phyloP scores from a whole-genome alignment of 345 rosid genomes.

The Hirschfeldia incana region DNA sequence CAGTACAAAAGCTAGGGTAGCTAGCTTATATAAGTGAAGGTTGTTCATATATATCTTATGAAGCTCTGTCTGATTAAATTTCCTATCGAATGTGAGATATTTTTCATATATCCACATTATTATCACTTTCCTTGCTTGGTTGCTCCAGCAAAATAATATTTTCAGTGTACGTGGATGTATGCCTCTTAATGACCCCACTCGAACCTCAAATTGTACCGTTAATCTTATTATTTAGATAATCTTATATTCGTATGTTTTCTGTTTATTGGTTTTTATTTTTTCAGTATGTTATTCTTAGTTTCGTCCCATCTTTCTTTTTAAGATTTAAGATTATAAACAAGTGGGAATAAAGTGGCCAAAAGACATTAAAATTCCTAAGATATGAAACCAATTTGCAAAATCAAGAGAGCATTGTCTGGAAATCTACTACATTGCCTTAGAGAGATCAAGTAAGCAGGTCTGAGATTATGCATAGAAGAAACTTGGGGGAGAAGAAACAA shows the following conservation, averaged over 20 bases:
- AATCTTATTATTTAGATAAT: too few species aligned
- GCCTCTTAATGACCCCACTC: neutral
- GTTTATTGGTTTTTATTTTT: too few species aligned
- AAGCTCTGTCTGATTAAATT: neutral
- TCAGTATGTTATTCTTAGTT: too few species aligned
- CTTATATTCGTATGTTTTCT: too few species aligned
- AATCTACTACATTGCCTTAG: neutral
- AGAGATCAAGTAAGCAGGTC: neutral
- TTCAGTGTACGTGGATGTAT: neutral
- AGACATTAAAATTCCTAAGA: too few species aligned
- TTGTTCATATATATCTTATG: neutral
- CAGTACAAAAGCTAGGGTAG: neutral
- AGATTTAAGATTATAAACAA: too few species aligned
- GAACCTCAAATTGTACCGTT: too few species aligned
- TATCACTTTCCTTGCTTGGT: neutral
- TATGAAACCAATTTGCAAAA: too few species aligned
- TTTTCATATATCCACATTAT: neutral
- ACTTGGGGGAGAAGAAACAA: conserved; percentile 19
- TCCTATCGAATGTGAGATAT: neutral
- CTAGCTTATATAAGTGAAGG: neutral
- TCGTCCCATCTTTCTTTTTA: too few species aligned
- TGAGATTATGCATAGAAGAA: conserved; percentile 10
- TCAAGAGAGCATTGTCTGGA: neutral
- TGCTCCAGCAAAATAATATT: neutral
- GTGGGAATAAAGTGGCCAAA: too few species aligned